phyloP scores from a whole-genome alignment of 306 rosid species.

The Cucumis melo region DNA sequence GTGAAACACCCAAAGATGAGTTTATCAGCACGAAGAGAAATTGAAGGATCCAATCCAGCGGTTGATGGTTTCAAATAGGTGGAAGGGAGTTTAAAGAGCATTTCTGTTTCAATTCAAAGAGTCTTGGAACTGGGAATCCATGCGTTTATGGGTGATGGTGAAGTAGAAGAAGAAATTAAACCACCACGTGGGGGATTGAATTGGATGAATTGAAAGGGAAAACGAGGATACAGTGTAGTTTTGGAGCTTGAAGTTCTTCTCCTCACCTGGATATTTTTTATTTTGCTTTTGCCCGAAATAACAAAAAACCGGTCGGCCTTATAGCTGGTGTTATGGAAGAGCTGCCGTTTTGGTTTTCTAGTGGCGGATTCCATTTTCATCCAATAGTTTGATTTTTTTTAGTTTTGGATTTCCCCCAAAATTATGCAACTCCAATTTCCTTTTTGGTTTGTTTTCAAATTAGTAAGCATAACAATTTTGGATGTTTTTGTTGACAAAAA shows the following conservation, averaged over 20 bases:
- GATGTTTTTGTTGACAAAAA: too few relatives aligned
- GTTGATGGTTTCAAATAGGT: constrained; percentile 26
- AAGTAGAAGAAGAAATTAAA: background rate
- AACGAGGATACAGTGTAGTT: background rate
- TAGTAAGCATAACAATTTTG: too few relatives aligned
- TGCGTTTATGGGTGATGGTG: background rate
- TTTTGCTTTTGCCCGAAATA: background rate
- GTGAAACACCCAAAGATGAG: constrained; percentile 18
- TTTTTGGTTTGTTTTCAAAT: too few relatives aligned
- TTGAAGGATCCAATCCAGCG: constrained; percentile 16
- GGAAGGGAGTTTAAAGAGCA: constrained; percentile 38
- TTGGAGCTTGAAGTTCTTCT: background rate
- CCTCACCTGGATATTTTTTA: background rate
- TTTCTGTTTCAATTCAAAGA: constrained; percentile 8
- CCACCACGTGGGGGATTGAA: background rate
- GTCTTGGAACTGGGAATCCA: background rate
- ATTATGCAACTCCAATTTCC: too few relatives aligned
- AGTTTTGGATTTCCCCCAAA: too few relatives aligned
- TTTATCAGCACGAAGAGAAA: constrained; percentile 17
- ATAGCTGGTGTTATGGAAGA: background rate
- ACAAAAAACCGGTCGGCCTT: background rate
- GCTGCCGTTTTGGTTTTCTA: background rate
- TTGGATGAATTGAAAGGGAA: background rate
- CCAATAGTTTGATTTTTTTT: too few relatives aligned
- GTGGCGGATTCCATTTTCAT: background rate